These are phyloP conservation scores for bread wheat (Triticum aestivum) DNA, from an alignment of 176 grass and related monocot species.

Conservation along the genomic window DNA sequence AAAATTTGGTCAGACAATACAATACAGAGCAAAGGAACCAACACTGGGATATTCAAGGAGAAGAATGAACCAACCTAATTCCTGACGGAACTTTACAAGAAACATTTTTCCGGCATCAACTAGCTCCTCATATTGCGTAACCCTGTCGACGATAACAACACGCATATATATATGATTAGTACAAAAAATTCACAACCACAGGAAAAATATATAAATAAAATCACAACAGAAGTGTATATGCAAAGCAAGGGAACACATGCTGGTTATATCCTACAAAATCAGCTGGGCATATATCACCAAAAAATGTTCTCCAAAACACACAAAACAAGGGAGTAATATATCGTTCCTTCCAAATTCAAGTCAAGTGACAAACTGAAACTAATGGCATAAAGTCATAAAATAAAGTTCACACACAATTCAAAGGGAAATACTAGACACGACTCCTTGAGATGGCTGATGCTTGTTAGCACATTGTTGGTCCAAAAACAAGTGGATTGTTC, in stretches of 20 bases:
- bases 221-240: neutral
- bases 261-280: neutral
- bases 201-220: neutral
- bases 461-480: neutral
- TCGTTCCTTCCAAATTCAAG: neutral
- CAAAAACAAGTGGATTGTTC: neutral
- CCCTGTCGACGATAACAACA: constrained; percentile 23
- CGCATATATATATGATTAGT: neutral
- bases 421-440: neutral
- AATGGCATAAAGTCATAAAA: neutral
- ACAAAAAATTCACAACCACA: neutral
- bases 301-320: neutral
- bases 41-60: neutral
- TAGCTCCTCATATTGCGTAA: constrained; percentile 54
- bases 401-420: neutral
- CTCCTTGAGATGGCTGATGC: neutral
- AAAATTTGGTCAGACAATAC: neutral
- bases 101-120: constrained; percentile 51
- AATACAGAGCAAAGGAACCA: neutral
- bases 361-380: neutral
- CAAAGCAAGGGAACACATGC: neutral
- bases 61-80: constrained; percentile 38
- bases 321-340: too few species aligned
- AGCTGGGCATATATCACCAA: neutral
- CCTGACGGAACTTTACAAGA: constrained; percentile 44